Percentiles rank a stretch among this genome's conserved stretches.
Conservation (phyloP, 768 basidiomycete genomes). For the Kwoniella pini region DNA sequence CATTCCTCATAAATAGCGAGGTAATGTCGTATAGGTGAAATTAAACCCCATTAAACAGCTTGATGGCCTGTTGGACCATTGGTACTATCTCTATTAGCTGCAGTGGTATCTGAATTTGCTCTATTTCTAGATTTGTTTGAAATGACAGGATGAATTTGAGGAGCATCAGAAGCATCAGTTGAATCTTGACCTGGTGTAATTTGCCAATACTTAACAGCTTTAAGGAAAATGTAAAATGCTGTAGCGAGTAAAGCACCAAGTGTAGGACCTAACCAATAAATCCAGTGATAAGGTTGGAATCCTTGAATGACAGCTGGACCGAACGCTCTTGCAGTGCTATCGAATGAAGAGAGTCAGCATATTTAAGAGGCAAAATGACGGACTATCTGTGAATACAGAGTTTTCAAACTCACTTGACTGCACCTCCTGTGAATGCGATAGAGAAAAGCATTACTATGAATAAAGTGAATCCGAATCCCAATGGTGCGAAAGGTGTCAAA, state of each 20-base stretch:
- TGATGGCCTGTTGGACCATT: conserved; percentile 1
- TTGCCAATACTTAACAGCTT: conserved; percentile 53
- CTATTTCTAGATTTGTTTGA: conserved; percentile 6
- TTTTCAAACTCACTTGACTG: conserved; percentile 52
- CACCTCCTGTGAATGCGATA: conserved; percentile 47
- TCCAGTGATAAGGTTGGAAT: conserved; percentile 47
- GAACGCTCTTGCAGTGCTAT: conserved; percentile 51
- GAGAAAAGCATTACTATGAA: conserved; percentile 50
- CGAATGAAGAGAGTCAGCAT: no score
- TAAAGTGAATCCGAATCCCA: conserved; percentile 48
- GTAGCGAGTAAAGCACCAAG: conserved; percentile 67
- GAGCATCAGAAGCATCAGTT: conserved; percentile 16
- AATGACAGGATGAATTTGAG: not conserved
- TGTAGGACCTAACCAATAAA: conserved; percentile 64
- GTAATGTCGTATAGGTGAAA: no score
- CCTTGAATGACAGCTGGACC: conserved; percentile 46
- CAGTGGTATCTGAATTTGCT: not conserved
- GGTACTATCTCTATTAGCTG: not conserved
- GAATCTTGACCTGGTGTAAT: conserved; percentile 30
- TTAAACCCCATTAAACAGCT: not conserved
- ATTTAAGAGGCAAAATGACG: no score
- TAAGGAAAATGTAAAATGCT: conserved; percentile 63
- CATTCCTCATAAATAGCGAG: no score
- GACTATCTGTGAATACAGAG: no score
- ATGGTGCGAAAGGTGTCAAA: conserved; percentile 46